Evolutionary conservation across 192 early-diverging fungal genomes (phyloP).

Genomic region (Dissophora ornata): DNA sequence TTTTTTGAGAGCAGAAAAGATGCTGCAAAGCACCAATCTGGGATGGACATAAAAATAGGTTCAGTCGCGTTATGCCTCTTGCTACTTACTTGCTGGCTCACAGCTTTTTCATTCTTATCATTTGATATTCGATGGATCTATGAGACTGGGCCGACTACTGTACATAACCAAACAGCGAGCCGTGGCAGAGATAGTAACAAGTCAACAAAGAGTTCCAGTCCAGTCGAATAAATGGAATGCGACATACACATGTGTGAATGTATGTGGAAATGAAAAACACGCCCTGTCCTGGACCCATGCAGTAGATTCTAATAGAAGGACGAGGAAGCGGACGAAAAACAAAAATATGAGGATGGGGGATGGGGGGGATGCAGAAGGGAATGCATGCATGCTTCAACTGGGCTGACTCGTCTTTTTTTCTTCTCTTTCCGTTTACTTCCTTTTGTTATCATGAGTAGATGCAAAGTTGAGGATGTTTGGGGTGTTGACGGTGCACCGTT

Average conservation of each 20-base stretch:
- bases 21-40: slow-evolving; percentile 22
- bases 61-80: background rate
- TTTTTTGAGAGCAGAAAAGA: slow-evolving; percentile 17
- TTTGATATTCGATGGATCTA: background rate
- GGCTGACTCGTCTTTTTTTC: background rate
- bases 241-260: too few relatives aligned
- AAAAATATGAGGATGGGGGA: background rate
- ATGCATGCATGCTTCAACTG: background rate
- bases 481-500: too few relatives aligned
- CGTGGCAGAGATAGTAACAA: too few relatives aligned
- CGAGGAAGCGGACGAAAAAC: background rate
- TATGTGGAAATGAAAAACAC: too few relatives aligned
- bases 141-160: too few relatives aligned
- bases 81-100: background rate
- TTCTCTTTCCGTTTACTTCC: background rate
- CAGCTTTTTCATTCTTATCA: background rate
- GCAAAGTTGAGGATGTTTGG: too few relatives aligned
- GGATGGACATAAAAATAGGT: slow-evolving; percentile 18
- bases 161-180: too few relatives aligned
- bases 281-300: too few relatives aligned
- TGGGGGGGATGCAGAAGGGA: background rate
- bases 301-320: too few relatives aligned
- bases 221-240: too few relatives aligned
- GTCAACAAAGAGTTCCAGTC: too few relatives aligned
- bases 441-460: slow-evolving; percentile 1